Evolutionary conservation across 2,329 filamentous ascomycete genomes (phyloP), one percentile per base, ranked within the genome.

Genomic region (Nothomitra cinnamomea): DNA sequence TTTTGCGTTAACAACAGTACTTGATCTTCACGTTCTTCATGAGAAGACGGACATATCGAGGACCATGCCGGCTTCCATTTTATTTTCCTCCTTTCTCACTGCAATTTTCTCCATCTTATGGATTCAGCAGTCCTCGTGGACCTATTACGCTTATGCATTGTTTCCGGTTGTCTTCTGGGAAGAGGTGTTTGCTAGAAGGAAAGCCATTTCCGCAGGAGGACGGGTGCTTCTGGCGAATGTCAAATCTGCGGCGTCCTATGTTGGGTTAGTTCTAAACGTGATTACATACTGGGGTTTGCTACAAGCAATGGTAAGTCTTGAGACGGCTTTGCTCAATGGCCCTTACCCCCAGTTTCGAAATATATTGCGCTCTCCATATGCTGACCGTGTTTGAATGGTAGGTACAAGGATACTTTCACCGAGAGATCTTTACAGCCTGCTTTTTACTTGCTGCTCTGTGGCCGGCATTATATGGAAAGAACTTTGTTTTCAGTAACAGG

Each of bases 141-240:
- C 85, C 1, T 98, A 98, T 66, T 98, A 96, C 62, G 78, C 80
- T 1, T 98, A 98, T 65, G 85, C 83, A 0, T 78, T 94, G 60
- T 98, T 98, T 66, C 92, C 92, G 0, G 81, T 95, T 1, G 77
- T 87, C 55, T 96, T 98, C 70, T 98, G 92, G 92, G 90, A 95
- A 66, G 89, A 95, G 62, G 86, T 95, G 0, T 90, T 83, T 66
- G 85, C 86, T 2, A 79, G 85, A 25, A 77, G 88, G 54, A 73
- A 75, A 47, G 85, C 85, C 42, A 66, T 95, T 12, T 62, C 69
- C 4, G 75, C 80, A 57, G 89, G 88, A 2, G 73, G 76, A 52
- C 75, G 74, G 57, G 73, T 78, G 51, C 70, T 96, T 7, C 81
- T 95, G 58, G 75, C 78, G 0, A 76, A 89, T 59, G 69, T 89